Evolutionary conservation across 306 rosid genomes (phyloP).

Genomic region (Ormosia semicastrata): DNA sequence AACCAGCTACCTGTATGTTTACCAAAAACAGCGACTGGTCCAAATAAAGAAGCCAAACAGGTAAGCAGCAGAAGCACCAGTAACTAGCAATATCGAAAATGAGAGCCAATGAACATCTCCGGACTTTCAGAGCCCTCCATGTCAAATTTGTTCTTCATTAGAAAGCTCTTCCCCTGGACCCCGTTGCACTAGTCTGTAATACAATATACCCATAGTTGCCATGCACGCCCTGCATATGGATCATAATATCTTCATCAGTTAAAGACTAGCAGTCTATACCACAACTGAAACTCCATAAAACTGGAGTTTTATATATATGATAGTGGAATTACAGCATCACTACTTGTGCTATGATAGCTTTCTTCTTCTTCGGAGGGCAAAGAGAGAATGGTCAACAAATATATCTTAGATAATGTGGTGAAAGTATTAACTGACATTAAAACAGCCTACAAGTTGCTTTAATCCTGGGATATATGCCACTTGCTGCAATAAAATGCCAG

Average conservation of each 20-base stretch:
- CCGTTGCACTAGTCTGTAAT: conserved; percentile 91
- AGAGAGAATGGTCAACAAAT: background rate
- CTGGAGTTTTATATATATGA: background rate
- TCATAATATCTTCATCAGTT: conserved; percentile 25
- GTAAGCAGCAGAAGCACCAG: conserved; percentile 39
- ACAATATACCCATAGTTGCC: conserved; percentile 99
- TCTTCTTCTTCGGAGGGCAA: background rate
- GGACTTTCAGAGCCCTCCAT: conserved; percentile 22
- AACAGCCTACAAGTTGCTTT: conserved; percentile 16
- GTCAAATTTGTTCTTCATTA: conserved; percentile 55
- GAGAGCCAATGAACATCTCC: conserved; percentile 32
- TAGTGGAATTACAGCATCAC: background rate
- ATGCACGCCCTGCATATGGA: conserved; percentile 87
- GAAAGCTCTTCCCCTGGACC: conserved; percentile 64
- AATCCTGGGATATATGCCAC: background rate
- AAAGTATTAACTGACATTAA: background rate
- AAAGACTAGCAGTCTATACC: background rate
- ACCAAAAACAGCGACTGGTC: conserved; percentile 32
- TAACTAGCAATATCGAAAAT: conserved; percentile 32
- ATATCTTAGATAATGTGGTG: background rate
- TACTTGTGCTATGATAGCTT: background rate
- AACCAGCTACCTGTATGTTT: conserved; percentile 38
- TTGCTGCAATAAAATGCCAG: conserved; percentile 3
- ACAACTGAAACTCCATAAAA: background rate
- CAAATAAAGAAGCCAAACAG: conserved; percentile 42